phyloP scores from a whole-genome alignment of 129 eudicot species.

The Helichrysum umbraculigerum region DNA sequence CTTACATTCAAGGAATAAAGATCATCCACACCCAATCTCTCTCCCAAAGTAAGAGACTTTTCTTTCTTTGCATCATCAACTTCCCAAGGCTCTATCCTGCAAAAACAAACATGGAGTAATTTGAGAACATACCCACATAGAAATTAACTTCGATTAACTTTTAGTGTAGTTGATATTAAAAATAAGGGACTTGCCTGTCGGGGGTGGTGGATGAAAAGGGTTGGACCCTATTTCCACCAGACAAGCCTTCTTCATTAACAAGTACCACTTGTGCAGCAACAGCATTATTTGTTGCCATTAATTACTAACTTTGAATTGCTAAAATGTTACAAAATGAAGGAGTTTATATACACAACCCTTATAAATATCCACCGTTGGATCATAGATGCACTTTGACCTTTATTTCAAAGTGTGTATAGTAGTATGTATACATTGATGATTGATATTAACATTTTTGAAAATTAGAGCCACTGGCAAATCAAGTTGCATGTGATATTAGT shows the following conservation, averaged over 20 bases:
- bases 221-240: slow-evolving; percentile 45
- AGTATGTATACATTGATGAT: no score
- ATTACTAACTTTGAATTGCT: slow-evolving; percentile 22
- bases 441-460: no score
- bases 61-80: slow-evolving; percentile 45
- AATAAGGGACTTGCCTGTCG: slow-evolving; percentile 35
- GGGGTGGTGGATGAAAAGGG: slow-evolving; percentile 47
- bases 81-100: slow-evolving; percentile 43
- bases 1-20: slow-evolving; percentile 52
- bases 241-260: slow-evolving; percentile 48
- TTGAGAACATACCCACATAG: slow-evolving; percentile 3
- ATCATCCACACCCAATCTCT: slow-evolving; percentile 65
- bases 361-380: slow-evolving; percentile 26
- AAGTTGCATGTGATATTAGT: no score
- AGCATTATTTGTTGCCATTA: slow-evolving; percentile 43
- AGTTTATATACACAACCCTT: slow-evolving; percentile 27
- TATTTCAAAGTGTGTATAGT: not conserved
- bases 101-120: slow-evolving; percentile 3
- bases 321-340: slow-evolving; percentile 2
- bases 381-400: slow-evolving; percentile 10
- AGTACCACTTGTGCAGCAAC: slow-evolving; percentile 26
- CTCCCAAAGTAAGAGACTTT: slow-evolving; percentile 37
- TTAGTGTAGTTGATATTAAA: not conserved
- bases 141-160: not conserved
- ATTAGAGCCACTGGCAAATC: no score